A percentile compares a stretch with the other conserved stretches of the same genome.
These are phyloP conservation scores for Poa annua DNA, from an alignment of 176 grass and related monocot species.

Conservation along the genomic window DNA sequence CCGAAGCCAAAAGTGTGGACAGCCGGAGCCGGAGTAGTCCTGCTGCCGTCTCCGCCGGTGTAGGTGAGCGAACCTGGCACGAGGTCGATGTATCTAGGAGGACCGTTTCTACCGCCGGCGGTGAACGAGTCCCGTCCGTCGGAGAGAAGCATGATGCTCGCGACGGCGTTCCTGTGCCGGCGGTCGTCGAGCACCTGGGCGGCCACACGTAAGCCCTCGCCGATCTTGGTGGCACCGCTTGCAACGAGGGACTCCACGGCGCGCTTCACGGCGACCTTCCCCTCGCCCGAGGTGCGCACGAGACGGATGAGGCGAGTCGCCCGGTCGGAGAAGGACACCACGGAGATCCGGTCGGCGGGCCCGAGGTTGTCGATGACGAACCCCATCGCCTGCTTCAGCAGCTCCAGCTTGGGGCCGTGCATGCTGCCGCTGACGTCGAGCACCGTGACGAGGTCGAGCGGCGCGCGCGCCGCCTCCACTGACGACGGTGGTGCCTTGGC, in stretches of 20 bases:
- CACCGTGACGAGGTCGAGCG: conserved; percentile 50
- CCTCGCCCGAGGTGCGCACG: not conserved
- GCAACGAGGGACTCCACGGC: not conserved
- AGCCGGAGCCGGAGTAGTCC: conserved; percentile 6
- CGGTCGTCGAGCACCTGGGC: not conserved
- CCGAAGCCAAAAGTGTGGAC: conserved; percentile 67
- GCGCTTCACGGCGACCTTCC: not conserved
- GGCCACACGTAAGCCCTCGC: not conserved
- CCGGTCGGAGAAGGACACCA: not conserved
- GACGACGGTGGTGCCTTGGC: conserved; percentile 11
- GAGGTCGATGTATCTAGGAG: conserved; percentile 37
- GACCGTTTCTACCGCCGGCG: not conserved
- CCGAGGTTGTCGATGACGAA: conserved; percentile 1
- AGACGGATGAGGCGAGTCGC: not conserved
- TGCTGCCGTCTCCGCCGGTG: not conserved
- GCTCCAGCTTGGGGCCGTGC: conserved; percentile 17
- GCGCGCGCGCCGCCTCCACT: conserved; percentile 14
- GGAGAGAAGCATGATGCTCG: not conserved
- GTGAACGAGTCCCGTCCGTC: not conserved
- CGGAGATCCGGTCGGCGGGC: not conserved
- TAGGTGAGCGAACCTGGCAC: conserved; percentile 39
- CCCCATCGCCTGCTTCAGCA: conserved; percentile 1
- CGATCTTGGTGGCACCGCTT: not conserved
- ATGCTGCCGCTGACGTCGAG: conserved; percentile 57
- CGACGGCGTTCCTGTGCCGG: not conserved